Conservation (phyloP, 2,329 filamentous ascomycete genomes). For the Pseudogymnoascus verrucosus region DNA sequence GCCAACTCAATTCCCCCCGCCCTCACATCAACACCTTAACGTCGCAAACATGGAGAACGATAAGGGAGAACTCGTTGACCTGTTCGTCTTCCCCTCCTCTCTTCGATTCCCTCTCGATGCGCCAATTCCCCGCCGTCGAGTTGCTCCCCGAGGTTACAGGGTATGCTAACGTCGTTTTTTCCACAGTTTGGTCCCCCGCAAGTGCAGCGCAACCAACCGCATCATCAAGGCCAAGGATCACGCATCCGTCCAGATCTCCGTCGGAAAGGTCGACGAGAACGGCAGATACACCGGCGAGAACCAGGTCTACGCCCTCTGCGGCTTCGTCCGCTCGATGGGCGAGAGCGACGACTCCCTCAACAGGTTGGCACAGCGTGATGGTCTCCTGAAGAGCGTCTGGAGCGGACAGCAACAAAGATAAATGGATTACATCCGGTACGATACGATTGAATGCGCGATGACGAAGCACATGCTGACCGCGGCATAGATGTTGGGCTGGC, state of each 20-base stretch:
- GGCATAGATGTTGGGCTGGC: constrained; percentile 8
- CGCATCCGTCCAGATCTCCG: constrained; percentile 92
- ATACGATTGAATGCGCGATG: constrained; percentile 1
- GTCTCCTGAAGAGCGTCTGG: constrained; percentile 96
- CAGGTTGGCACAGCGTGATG: constrained; percentile 90
- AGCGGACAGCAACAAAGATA: constrained; percentile 42
- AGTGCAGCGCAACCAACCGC: constrained; percentile 98
- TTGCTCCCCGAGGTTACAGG: constrained; percentile 9
- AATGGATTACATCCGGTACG: constrained; percentile 26
- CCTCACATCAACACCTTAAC: constrained; percentile 28
- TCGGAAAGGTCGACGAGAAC: constrained; percentile 99
- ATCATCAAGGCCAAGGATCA: constrained; percentile 99
- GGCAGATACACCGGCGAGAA: constrained; percentile 90
- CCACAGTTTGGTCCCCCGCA: constrained; percentile 88
- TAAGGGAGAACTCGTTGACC: constrained; percentile 98
- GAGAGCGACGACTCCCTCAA: constrained; percentile 97
- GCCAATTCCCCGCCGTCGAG: constrained; percentile 12
- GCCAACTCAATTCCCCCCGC: constrained; percentile 20
- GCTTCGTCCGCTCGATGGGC: constrained; percentile 95
- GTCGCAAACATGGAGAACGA: constrained; percentile 95
- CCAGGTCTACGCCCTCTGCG: constrained; percentile 94
- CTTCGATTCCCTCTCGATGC: not conserved
- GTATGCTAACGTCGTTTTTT: constrained; percentile 13
- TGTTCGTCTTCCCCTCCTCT: constrained; percentile 52
- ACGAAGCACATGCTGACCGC: constrained; percentile 2